phyloP scores from a whole-genome alignment of 2,329 filamentous ascomycete species.

The Kalmusia sp. region DNA sequence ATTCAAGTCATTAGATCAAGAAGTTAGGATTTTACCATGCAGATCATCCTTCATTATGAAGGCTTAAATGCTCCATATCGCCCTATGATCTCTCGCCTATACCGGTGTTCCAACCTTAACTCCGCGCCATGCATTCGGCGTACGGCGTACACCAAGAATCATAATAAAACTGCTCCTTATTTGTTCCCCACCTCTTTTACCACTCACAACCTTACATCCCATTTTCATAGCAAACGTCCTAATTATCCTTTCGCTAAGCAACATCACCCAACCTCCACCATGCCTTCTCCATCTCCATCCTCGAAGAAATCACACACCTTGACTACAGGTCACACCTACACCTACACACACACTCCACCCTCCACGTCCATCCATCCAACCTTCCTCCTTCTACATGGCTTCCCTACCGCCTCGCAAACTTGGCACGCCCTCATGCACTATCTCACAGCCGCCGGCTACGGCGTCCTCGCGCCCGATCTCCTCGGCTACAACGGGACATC shows the following conservation, averaged over 20 bases:
- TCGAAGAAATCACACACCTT: neutral
- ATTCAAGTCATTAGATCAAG: no score
- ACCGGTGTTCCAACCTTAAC: neutral
- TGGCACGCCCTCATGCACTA: constrained; percentile 66
- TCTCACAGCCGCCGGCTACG: constrained; percentile 63
- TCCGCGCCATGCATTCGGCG: neutral
- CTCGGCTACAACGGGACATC: constrained; percentile 68
- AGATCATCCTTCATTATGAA: neutral
- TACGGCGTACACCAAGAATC: neutral
- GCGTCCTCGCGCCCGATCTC: constrained; percentile 69
- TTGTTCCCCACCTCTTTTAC: neutral
- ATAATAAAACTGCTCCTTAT: neutral
- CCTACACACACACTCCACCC: constrained; percentile 23
- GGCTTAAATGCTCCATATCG: no score
- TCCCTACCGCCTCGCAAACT: constrained; percentile 69
- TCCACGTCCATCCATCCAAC: constrained; percentile 55
- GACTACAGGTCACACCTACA: constrained; percentile 6
- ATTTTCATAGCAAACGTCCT: neutral
- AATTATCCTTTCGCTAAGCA: neutral
- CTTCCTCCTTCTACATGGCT: constrained; percentile 66
- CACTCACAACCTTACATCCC: neutral
- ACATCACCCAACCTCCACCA: no score
- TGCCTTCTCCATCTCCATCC: no score
- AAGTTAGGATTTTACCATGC: neutral
- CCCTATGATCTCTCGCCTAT: neutral